A percentile compares a stretch with the other conserved stretches of the same genome.
Evolutionary conservation across 1,284 basidiomycete species (phyloP).

Genomic region (Ceratobasidium sp.): DNA sequence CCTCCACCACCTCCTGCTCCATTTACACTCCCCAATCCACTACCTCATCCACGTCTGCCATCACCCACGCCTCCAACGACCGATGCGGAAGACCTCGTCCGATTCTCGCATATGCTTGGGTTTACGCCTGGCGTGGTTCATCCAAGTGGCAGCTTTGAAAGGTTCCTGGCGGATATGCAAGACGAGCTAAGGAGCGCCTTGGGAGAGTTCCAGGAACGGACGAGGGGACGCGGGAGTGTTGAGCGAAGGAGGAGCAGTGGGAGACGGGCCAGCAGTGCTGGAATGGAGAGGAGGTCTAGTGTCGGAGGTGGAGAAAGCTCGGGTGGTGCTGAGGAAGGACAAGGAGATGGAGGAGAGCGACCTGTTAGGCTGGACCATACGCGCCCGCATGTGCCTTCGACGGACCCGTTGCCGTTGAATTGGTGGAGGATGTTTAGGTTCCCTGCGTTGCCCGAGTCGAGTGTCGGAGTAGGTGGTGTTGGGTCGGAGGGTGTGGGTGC

Average conservation of each 20-base stretch:
- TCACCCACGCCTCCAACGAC: background rate
- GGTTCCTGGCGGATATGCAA: conserved; percentile 78
- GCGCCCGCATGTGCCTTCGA: conserved; percentile 28
- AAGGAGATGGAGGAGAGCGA: background rate
- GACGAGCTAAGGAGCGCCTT: conserved; percentile 70
- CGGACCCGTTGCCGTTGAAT: conserved; percentile 55
- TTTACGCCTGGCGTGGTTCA: conserved; percentile 34
- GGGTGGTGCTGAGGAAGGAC: conserved; percentile 44
- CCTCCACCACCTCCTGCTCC: conserved; percentile 58
- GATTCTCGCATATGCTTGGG: conserved; percentile 39
- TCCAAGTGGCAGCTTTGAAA: conserved; percentile 62
- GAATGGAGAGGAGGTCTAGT: conserved; percentile 48
- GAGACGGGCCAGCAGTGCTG: background rate
- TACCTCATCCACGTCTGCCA: background rate
- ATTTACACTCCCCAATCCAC: background rate
- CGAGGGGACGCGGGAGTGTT: conserved; percentile 44
- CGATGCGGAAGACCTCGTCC: conserved; percentile 33
- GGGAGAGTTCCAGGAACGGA: conserved; percentile 44
- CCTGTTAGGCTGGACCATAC: conserved; percentile 38
- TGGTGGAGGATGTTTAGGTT: conserved; percentile 85
- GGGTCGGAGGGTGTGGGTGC: conserved; percentile 21
- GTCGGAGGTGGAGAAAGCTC: conserved; percentile 12
- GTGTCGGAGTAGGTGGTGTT: conserved; percentile 43
- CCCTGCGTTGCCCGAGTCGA: conserved; percentile 54
- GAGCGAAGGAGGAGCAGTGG: background rate